A percentile compares a stretch with the other conserved stretches of the same genome.
Evolutionary conservation across 2,329 filamentous ascomycete genomes (phyloP).

Genomic region (Aspergillus proliferans): DNA sequence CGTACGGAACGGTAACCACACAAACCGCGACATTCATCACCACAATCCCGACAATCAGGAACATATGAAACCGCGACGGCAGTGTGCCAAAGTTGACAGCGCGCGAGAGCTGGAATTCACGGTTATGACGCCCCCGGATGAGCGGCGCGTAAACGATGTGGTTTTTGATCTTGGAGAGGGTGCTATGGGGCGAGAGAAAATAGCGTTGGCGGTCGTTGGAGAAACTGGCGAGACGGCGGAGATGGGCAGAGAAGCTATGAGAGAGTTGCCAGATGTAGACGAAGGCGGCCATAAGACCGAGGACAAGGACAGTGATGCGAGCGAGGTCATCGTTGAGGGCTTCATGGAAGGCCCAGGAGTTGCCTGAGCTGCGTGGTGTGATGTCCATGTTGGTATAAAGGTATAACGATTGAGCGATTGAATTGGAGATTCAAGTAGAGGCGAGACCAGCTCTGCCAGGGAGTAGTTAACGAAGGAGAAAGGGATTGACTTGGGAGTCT

Average conservation of each 20-base stretch:
- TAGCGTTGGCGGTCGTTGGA: slow-evolving; percentile 74
- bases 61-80: slow-evolving; percentile 41
- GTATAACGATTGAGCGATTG: too few relatives aligned
- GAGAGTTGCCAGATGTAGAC: slow-evolving; percentile 63
- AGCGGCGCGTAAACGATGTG: slow-evolving; percentile 52
- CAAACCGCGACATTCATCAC: slow-evolving; percentile 46
- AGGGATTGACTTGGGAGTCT: too few relatives aligned
- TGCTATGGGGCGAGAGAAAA: slow-evolving; percentile 55
- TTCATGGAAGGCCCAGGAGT: slow-evolving; percentile 18
- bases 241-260: slow-evolving; percentile 57
- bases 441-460: too few relatives aligned
- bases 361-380: not conserved
- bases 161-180: slow-evolving; percentile 63
- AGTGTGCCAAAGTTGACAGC: slow-evolving; percentile 42
- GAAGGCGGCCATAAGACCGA: slow-evolving; percentile 56
- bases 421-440: too few relatives aligned
- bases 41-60: slow-evolving; percentile 37
- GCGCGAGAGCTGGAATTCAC: slow-evolving; percentile 39
- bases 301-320: slow-evolving; percentile 57
- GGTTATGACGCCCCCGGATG: slow-evolving; percentile 39
- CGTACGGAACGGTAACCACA: slow-evolving; percentile 40
- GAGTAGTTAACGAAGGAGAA: too few relatives aligned
- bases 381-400: too few relatives aligned
- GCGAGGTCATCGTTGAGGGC: slow-evolving; percentile 51
- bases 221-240: slow-evolving; percentile 68